phyloP scores from a whole-genome alignment of 2,329 filamentous ascomycete species.

The Beauveria sp. region DNA sequence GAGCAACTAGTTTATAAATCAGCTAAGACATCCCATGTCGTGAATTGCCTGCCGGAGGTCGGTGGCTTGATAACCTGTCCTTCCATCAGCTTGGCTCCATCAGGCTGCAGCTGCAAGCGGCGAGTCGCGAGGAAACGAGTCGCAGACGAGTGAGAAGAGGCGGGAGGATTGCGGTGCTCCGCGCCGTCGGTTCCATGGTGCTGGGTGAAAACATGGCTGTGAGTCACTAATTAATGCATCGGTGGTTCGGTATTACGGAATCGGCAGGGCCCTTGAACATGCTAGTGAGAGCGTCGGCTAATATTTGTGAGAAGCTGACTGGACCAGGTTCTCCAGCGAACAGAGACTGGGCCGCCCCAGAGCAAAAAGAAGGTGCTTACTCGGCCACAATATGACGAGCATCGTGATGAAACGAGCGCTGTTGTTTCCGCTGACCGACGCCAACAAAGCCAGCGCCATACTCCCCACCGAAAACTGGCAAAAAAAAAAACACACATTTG shows the following conservation, averaged over 20 bases:
- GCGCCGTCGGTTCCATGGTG: background rate
- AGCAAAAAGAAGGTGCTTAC: background rate
- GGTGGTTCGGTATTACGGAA: background rate
- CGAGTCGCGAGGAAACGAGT: background rate
- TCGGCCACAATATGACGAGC: background rate
- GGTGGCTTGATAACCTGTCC: background rate
- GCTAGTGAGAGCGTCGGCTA: background rate
- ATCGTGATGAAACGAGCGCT: background rate
- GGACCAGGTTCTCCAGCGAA: background rate
- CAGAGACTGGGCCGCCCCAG: background rate
- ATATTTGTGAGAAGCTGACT: background rate
- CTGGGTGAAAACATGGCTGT: background rate
- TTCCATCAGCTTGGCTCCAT: slow-evolving; percentile 1
- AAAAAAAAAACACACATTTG: too few species aligned
- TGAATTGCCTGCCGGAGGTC: slow-evolving; percentile 2
- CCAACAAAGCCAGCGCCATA: background rate
- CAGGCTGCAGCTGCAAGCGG: background rate
- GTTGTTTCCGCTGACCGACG: background rate
- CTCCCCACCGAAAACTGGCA: background rate
- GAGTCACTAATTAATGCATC: background rate
- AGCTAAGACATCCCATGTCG: background rate
- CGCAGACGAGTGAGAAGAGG: background rate
- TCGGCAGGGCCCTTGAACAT: background rate
- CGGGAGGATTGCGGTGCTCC: background rate
- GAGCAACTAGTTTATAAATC: too few species aligned